Percentiles rank a stretch among this genome's conserved stretches.
These are phyloP conservation scores for Candida awuae DNA, from an alignment of 805 yeast species.

Conservation along the genomic window DNA sequence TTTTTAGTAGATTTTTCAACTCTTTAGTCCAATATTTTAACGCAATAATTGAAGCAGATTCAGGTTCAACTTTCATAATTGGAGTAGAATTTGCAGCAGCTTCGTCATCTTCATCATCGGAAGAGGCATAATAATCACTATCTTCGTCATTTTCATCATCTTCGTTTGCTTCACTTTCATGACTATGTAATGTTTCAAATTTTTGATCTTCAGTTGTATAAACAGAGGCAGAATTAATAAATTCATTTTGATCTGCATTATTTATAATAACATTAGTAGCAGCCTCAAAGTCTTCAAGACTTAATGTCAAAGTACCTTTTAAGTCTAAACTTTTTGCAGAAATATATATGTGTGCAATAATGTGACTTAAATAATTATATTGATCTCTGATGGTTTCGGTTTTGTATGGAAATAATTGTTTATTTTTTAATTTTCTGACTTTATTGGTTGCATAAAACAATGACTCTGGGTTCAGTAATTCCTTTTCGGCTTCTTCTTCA, in stretches of 20 bases:
- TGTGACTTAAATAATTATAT: constrained; percentile 66
- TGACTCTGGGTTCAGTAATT: constrained; percentile 19
- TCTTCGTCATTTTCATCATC: constrained; percentile 34
- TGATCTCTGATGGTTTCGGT: constrained; percentile 63
- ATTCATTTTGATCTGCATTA: constrained; percentile 37
- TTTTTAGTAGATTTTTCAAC: constrained; percentile 64
- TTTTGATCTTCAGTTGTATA: constrained; percentile 29
- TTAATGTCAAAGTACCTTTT: constrained; percentile 58
- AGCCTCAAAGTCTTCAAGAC: constrained; percentile 57
- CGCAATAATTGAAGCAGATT: constrained; percentile 64
- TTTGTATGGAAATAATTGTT: constrained; percentile 53
- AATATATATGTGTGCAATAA: constrained; percentile 70
- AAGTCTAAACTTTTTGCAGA: constrained; percentile 70
- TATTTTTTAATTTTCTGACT: constrained; percentile 18
- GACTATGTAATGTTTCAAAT: constrained; percentile 21
- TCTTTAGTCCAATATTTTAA: constrained; percentile 86
- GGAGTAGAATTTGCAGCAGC: constrained; percentile 33
- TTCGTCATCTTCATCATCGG: constrained; percentile 35
- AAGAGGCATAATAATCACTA: constrained; percentile 25
- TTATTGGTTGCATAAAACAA: constrained; percentile 19
- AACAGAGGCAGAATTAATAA: constrained; percentile 39
- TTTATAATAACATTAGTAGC: constrained; percentile 18
- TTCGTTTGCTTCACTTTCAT: constrained; percentile 29
- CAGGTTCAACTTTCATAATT: constrained; percentile 55
- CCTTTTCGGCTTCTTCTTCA: constrained; percentile 26